A percentile compares a stretch with the other conserved stretches of the same genome.
Conservation (phyloP, 805 yeast genomes). For the Ogataea allantospora region DNA sequence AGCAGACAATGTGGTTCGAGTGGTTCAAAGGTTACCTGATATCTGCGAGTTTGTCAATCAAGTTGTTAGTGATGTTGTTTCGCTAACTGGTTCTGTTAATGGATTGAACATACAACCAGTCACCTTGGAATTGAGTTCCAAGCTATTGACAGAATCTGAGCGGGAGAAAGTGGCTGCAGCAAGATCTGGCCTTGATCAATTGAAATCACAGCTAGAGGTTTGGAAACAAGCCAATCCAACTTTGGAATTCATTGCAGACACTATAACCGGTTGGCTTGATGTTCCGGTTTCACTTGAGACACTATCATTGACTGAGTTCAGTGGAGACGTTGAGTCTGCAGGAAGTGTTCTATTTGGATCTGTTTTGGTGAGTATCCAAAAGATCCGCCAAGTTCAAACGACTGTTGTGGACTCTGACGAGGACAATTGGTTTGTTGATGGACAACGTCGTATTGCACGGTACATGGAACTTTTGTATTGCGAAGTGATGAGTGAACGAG, state of each 20-base stretch:
- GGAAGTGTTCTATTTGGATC: slow-evolving; percentile 55
- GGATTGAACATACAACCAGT: slow-evolving; percentile 1
- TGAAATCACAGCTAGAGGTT: slow-evolving; percentile 19
- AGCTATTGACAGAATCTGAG: slow-evolving; percentile 2
- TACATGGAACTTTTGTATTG: slow-evolving; percentile 39
- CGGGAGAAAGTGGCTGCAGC: neutral
- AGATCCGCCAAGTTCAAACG: slow-evolving; percentile 40
- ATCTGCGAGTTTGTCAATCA: slow-evolving; percentile 3
- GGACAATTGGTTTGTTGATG: slow-evolving; percentile 64
- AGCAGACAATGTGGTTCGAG: slow-evolving; percentile 18
- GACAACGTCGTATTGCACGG: slow-evolving; percentile 45
- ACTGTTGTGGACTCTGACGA: slow-evolving; percentile 41
- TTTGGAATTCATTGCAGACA: slow-evolving; percentile 36
- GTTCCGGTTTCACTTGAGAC: slow-evolving; percentile 13
- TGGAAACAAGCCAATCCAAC: slow-evolving; percentile 37
- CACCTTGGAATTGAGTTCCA: neutral
- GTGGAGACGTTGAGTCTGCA: slow-evolving; percentile 42
- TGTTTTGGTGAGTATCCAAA: slow-evolving; percentile 68
- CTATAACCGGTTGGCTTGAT: slow-evolving; percentile 9
- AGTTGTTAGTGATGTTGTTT: neutral
- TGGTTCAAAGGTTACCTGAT: slow-evolving; percentile 28
- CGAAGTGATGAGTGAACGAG: slow-evolving; percentile 15
- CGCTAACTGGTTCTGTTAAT: neutral
- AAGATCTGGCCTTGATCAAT: neutral
- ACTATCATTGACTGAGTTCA: neutral